Evolutionary conservation across 108 stramenopile species (phyloP), one percentile per base, ranked within the genome.

Genomic region (Skeletonema costatum): DNA sequence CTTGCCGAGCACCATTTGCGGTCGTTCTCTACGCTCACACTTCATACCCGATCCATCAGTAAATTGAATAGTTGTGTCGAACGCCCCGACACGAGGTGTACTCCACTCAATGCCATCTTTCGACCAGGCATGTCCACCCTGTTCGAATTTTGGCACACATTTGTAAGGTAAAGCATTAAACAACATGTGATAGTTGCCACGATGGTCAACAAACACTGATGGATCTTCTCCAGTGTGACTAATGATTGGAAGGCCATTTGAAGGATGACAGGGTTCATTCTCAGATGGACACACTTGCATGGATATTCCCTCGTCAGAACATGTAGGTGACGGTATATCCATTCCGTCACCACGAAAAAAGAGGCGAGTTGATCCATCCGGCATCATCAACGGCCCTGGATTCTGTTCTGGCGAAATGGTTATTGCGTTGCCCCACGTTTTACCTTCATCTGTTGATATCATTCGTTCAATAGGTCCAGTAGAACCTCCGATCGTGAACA

Each of bases 111-210:
- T 33, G 11, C 78, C 78, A 60, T 80, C 78, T 32, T 60, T 60
- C 4, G 78, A 80, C 78, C 78, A 80, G 4, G 78, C 78, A 61
- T 80, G 78, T 3, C 78, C 78, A 29, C 78, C 78, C 56, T 80
- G 78, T 17, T 80, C 66, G 58, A 75, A 63, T 64, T 80, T 80
- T 3, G 78, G 73, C 9, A 68, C 73, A 68, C 78, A 80, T 39
- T 70, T 75, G 38, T 75, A 74, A 1, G 78, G 78, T 17, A 80
- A 41, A 33, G 73, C 73, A 69, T 80, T 80, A 19, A 80, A 70
- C 31, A 80, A 51, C 78, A 80, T 74, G 48, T 80, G 78, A 62
- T 80, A 80, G 41, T 80, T 75, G 3, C 78, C 78, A n/a, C 78
- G 78, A 51, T 75, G 65, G 21, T 80, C 78, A 11, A 74, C 31